Evolutionary conservation across 441 rosid genomes (phyloP).

Genomic region (Macaranga tanarius): DNA sequence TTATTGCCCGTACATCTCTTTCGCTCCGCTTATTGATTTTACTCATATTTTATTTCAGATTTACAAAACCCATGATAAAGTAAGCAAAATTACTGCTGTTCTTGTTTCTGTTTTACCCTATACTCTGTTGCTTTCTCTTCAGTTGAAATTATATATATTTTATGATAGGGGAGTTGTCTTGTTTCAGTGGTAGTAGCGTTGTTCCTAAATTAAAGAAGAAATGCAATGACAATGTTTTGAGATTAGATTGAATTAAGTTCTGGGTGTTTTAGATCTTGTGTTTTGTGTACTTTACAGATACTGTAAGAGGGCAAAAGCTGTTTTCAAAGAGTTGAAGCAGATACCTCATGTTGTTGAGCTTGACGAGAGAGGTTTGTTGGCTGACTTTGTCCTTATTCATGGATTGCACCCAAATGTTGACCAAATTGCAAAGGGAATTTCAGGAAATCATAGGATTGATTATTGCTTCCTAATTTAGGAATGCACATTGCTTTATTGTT

Average conservation of each 20-base stretch:
- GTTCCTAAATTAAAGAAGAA: no score
- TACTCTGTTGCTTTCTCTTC: no score
- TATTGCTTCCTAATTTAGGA: neutral
- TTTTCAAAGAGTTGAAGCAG: constrained; percentile 63
- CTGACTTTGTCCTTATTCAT: neutral
- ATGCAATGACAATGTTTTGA: neutral
- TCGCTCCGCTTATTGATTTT: neutral
- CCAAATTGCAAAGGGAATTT: neutral
- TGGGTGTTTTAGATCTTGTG: neutral
- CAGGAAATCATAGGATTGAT: neutral
- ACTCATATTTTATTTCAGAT: neutral
- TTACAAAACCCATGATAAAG: neutral
- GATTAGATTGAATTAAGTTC: neutral
- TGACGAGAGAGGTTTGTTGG: constrained; percentile 59
- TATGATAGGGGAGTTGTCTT: no score
- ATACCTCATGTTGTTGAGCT: constrained; percentile 75
- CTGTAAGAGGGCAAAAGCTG: constrained; percentile 73
- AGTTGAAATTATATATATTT: no score
- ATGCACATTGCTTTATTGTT: neutral
- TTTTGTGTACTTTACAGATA: constrained; percentile 43
- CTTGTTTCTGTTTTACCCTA: neutral
- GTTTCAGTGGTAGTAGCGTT: no score
- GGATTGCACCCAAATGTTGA: neutral
- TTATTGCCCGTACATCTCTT: constrained; percentile 72
- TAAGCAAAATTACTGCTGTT: neutral